Conservation (phyloP, 208 protist genomes). For the Strigomonas culicis region DNA sequence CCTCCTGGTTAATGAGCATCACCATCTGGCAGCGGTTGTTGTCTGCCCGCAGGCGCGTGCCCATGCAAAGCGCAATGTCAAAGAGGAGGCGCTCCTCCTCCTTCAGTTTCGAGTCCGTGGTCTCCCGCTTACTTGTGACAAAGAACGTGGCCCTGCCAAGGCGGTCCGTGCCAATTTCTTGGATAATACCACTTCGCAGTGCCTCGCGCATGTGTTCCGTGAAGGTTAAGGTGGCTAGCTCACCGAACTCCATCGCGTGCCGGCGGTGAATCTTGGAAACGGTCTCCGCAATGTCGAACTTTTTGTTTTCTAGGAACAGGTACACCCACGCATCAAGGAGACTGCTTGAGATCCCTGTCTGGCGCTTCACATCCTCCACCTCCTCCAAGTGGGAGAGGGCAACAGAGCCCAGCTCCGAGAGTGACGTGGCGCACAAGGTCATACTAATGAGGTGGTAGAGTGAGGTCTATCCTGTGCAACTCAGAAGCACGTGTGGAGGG, state of each 20-base stretch:
- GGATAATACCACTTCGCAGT: slow-evolving; percentile 70
- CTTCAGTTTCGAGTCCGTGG: slow-evolving; percentile 23
- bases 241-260: slow-evolving; percentile 65
- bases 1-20: slow-evolving; percentile 77
- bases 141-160: slow-evolving; percentile 57
- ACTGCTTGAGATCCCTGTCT: no score
- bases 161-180: slow-evolving; percentile 71
- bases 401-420: slow-evolving; percentile 48
- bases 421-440: no score
- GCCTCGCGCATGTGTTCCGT: slow-evolving; percentile 66
- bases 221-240: no score
- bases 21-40: slow-evolving; percentile 57
- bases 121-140: slow-evolving; percentile 47
- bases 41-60: slow-evolving; percentile 48
- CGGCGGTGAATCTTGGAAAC: slow-evolving; percentile 59
- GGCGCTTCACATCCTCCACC: slow-evolving; percentile 63
- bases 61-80: slow-evolving; percentile 78
- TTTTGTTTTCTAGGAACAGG: slow-evolving; percentile 74
- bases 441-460: no score
- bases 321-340: slow-evolving; percentile 73
- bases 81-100: slow-evolving; percentile 52
- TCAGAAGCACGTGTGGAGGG: slow-evolving; percentile 25
- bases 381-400: slow-evolving; percentile 45
- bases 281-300: slow-evolving; percentile 64
- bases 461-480: no score